Conservation (phyloP, 768 basidiomycete genomes). For the Xerocomus brunneocitrinus region DNA sequence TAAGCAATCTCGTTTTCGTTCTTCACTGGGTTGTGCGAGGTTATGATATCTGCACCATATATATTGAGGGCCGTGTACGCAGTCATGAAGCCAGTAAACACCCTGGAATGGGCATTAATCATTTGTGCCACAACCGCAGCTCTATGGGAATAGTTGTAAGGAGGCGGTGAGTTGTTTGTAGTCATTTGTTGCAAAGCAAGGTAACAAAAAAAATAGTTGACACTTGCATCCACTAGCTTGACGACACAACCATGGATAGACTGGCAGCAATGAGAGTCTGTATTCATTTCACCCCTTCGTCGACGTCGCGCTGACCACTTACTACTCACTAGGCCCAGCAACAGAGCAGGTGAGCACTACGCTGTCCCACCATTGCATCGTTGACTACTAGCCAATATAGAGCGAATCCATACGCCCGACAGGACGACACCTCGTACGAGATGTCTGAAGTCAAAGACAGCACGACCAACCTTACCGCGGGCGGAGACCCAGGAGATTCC, state of each 20-base stretch:
- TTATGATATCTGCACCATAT: too few species aligned
- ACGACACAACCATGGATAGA: conserved; percentile 70
- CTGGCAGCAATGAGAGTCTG: conserved; percentile 81
- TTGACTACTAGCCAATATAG: conserved; percentile 30
- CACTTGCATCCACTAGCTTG: conserved; percentile 41
- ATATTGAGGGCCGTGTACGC: too few species aligned
- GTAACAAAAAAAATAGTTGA: not conserved
- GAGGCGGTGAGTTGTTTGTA: conserved; percentile 13
- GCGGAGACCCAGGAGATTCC: conserved; percentile 42
- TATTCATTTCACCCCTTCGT: not conserved
- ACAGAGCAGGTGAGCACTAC: conserved; percentile 46
- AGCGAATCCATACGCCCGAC: conserved; percentile 63
- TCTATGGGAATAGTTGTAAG: too few species aligned
- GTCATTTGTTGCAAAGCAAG: conserved; percentile 10
- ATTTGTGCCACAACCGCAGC: too few species aligned
- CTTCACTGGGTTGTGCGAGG: too few species aligned
- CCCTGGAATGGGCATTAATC: too few species aligned
- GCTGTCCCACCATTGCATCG: not conserved
- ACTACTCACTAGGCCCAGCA: conserved; percentile 55
- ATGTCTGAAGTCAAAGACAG: conserved; percentile 67
- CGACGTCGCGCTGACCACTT: conserved; percentile 5
- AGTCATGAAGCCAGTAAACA: too few species aligned
- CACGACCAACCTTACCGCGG: conserved; percentile 44
- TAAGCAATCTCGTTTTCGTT: too few species aligned
- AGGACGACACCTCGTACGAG: conserved; percentile 58